Evolutionary conservation across 2,329 filamentous ascomycete species (phyloP), one percentile per base, ranked within the genome.

Genomic region (Fonsecaea nubica): DNA sequence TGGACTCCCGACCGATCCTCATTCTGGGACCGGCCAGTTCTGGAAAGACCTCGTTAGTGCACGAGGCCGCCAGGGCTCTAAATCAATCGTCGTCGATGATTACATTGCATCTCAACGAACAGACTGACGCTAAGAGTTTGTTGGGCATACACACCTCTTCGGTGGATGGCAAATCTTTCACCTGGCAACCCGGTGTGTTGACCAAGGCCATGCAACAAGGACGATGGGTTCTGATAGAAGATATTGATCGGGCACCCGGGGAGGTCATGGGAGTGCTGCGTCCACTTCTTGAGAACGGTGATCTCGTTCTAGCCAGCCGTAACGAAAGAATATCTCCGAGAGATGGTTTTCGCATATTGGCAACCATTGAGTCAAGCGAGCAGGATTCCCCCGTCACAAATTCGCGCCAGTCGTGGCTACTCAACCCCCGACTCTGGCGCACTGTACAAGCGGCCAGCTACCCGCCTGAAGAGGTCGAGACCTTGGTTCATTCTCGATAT

Each of bases 41-140:
- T 36, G 95, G 95, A 58, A 99, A 99, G 81, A 97, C 95, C 0
- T 89, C 92, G 0, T 79, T 96, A 21, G 87, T 96, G 13, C 90
- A 92, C 70, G 90, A 97, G 76, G 86, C 94, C 67, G 93, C 94
- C 30, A 87, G 87, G 73, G 87, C 90, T 72, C 86, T 98, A 63
- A 91, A 91, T 68, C 92, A 92, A 79, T 87, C 91, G 25, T 86
- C 89, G 5, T 87, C 87, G 66, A 93, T 99, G 88, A 90, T 99
- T 60, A 98, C 94, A 3, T 84, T 99, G 35, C 94, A 99, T 78
- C 83, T 99, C 38, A 99, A 99, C 76, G 95, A 98, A 78, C 96
- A 99, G 78, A 98, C 93, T 2, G 95, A 99, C 79, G 93, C 94
- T 0, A 99, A 99, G 78, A 91, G 96, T 81, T 87, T 99, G 48